A percentile compares a stretch with the other conserved stretches of the same genome.
Evolutionary conservation across 192 early-diverging fungal species (phyloP).

Genomic region (Chytriomyces sp.): DNA sequence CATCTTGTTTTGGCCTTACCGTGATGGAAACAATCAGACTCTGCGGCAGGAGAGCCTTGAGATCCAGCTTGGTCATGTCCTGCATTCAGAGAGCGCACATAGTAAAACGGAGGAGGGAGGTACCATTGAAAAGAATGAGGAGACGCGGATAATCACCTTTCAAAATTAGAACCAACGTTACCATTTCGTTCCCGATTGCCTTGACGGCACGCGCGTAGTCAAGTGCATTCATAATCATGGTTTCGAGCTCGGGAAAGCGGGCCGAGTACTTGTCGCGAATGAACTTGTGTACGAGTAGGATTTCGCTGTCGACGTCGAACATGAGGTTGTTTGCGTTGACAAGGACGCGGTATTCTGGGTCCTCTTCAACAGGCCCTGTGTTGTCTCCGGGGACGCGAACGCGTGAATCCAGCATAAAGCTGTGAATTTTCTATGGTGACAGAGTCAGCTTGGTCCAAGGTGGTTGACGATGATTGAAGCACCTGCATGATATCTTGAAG

Average conservation of each 20-base stretch:
- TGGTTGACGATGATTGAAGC: background rate
- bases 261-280: conserved; percentile 87
- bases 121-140: too few relatives aligned
- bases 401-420: conserved; percentile 45
- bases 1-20: conserved; percentile 18
- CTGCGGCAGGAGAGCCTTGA: conserved; percentile 77
- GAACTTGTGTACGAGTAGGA: conserved; percentile 86
- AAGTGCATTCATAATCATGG: conserved; percentile 80
- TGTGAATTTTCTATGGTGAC: conserved; percentile 50
- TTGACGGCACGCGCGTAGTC: conserved; percentile 88
- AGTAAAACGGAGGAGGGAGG: conserved; percentile 7
- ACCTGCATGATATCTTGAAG: conserved; percentile 67
- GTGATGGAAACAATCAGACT: conserved; percentile 87
- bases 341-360: conserved; percentile 87
- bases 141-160: background rate
- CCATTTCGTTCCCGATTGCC: conserved; percentile 70
- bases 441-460: background rate
- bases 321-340: conserved; percentile 84
- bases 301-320: conserved; percentile 86
- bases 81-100: too few relatives aligned
- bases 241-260: conserved; percentile 91
- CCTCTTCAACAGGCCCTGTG: conserved; percentile 73
- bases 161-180: background rate
- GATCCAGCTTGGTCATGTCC: conserved; percentile 80
- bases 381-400: conserved; percentile 39